Evolutionary conservation across 305 asterid genomes (phyloP), one percentile per base, ranked within the genome.

Genomic region (Vinca major): DNA sequence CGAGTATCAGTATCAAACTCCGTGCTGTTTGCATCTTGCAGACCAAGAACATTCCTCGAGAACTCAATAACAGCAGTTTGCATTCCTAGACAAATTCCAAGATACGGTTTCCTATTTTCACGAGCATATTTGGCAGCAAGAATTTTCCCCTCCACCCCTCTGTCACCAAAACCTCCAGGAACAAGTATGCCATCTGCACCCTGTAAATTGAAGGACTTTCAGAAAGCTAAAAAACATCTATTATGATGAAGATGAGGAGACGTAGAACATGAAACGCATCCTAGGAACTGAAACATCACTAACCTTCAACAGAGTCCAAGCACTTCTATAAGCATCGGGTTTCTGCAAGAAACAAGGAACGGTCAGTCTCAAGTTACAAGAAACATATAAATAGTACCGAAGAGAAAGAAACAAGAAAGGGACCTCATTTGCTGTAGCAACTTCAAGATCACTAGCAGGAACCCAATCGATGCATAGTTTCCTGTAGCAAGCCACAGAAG

Each of bases 141-240:
- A 73, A 92, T 89, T 79, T 89, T 92, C 43, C 98, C 98, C 89
- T 92, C 90, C 68, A 89, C 96, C 49, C 96, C 96, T 77, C 98
- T 81, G 85, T 88, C 98, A 69, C 98, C 98, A 80, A 92, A 92
- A 61, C 98, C 98, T 64, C 98, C 98, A 75, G 98, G 98, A 82
- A 92, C 96, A 65, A 92, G 84, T 67, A 92, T 67, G 57, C 86
- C 95, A 79, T 88, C 87, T 51, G 96, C 95, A 50, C 92, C 95
- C 96, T 92, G 74, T 66, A 65, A 26, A 52, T 66, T 55, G 33
- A 74, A 63, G 70, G 56, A 68, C 66, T 70, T 56, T 82, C 68
- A 73, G 75, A 77, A 52, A 36, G 37, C 67, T 54, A 16, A 70
- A 37, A n/a, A 70, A 60, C 50, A 47, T 4, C 3, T 3, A 21